These are phyloP conservation scores for Botrytis porri DNA, from an alignment of 2,329 filamentous ascomycete species.

Conservation along the genomic window DNA sequence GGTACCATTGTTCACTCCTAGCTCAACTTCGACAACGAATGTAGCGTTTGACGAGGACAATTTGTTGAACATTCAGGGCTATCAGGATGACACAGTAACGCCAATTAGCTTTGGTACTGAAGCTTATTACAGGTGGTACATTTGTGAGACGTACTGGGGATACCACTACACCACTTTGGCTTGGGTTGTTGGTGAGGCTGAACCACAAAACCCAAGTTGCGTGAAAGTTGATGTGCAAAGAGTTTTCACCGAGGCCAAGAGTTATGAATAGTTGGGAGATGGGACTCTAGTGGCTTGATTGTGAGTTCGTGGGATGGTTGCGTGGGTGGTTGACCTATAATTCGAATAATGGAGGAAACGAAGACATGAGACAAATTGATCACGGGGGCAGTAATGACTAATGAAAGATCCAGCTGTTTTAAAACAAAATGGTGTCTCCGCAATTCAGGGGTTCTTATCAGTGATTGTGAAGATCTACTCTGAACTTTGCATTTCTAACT, in stretches of 20 bases:
- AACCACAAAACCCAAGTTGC: conserved; percentile 47
- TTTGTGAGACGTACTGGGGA: conserved; percentile 42
- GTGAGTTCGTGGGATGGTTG: neutral
- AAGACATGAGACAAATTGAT: neutral
- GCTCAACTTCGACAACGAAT: conserved; percentile 27
- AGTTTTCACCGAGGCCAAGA: neutral
- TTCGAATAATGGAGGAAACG: neutral
- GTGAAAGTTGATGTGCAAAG: conserved; percentile 43
- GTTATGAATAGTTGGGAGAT: neutral
- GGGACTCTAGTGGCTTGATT: neutral
- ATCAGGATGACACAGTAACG: conserved; percentile 41
- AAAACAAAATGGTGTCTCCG: neutral
- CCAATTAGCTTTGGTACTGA: conserved; percentile 33
- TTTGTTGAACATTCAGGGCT: conserved; percentile 42
- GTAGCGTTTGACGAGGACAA: conserved; percentile 43
- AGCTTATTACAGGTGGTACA: conserved; percentile 43
- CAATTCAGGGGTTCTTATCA: neutral
- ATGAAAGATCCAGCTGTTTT: neutral
- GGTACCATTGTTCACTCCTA: conserved; percentile 41
- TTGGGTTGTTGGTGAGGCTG: conserved; percentile 42
- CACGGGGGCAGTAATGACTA: neutral
- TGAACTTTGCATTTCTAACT: neutral
- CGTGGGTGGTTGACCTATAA: neutral
- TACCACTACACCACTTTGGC: conserved; percentile 45
- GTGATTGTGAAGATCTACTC: neutral